Evolutionary conservation across 2,329 filamentous ascomycete genomes (phyloP).

Genomic region (Fusarium domesticum): DNA sequence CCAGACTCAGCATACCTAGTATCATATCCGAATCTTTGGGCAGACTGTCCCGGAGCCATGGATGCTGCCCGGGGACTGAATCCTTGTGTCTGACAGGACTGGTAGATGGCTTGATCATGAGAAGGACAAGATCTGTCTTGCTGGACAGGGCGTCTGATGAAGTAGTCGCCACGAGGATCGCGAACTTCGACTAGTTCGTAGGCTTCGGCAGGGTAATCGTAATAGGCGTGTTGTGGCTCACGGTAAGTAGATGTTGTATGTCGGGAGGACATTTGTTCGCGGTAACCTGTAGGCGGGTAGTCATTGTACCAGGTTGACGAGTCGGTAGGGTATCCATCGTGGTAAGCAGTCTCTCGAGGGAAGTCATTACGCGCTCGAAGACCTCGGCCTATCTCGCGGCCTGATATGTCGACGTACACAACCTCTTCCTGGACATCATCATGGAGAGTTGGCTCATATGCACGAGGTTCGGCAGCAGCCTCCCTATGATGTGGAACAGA

Average conservation of each 20-base stretch:
- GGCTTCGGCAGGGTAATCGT: constrained; percentile 27
- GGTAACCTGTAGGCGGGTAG: constrained; percentile 9
- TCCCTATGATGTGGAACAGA: not conserved
- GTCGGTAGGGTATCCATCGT: constrained; percentile 1
- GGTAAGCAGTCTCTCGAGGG: constrained; percentile 8
- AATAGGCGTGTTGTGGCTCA: constrained; percentile 9
- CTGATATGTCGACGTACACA: constrained; percentile 26
- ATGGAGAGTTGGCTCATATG: constrained; percentile 5
- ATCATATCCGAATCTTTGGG: constrained; percentile 29
- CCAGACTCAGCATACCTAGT: constrained; percentile 37
- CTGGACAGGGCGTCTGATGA: constrained; percentile 42
- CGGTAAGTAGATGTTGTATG: constrained; percentile 8
- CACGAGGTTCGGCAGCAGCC: not conserved
- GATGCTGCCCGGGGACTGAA: constrained; percentile 1
- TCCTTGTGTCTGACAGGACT: not conserved
- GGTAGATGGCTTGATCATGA: constrained; percentile 6
- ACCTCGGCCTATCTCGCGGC: constrained; percentile 24
- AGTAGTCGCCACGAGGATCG: constrained; percentile 45
- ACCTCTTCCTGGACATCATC: constrained; percentile 20
- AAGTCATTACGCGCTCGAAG: constrained; percentile 17
- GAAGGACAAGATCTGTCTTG: constrained; percentile 18
- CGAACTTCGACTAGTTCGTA: constrained; percentile 47
- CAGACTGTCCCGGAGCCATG: constrained; percentile 1
- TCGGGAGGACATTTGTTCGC: constrained; percentile 10
- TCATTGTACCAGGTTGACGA: constrained; percentile 8